These are phyloP conservation scores for Trypanosoma caninum DNA, from an alignment of 208 protist species.

Conservation along the genomic window DNA sequence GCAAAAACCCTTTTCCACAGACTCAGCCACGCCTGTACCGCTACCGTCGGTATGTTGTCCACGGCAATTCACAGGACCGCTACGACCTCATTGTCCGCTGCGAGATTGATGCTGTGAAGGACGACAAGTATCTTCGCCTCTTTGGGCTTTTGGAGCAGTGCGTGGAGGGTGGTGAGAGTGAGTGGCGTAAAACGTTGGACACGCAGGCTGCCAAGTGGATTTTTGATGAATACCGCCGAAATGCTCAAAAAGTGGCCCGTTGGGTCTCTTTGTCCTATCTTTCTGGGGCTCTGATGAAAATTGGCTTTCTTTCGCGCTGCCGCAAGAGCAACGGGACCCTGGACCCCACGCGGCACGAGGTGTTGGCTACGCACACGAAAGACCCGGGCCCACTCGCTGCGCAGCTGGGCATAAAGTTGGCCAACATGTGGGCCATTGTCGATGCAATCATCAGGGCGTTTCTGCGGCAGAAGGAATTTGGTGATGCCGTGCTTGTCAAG, in stretches of 20 bases:
- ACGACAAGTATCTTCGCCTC: slow-evolving; percentile 53
- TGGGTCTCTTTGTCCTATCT: slow-evolving; percentile 84
- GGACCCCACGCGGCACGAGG: slow-evolving; percentile 47
- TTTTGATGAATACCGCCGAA: slow-evolving; percentile 55
- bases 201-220: slow-evolving; percentile 48
- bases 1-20: slow-evolving; percentile 58
- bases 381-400: slow-evolving; percentile 44
- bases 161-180: slow-evolving; percentile 20
- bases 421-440: slow-evolving; percentile 78
- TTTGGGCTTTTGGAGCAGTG: slow-evolving; percentile 85
- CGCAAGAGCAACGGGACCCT: slow-evolving; percentile 30
- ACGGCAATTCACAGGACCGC: slow-evolving; percentile 50
- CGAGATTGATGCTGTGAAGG: slow-evolving; percentile 70
- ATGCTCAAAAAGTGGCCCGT: slow-evolving; percentile 78
- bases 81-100: slow-evolving; percentile 89
- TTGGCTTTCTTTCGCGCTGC: slow-evolving; percentile 71
- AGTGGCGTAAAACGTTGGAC: slow-evolving; percentile 55
- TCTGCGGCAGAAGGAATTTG: slow-evolving; percentile 40
- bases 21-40: slow-evolving; percentile 77
- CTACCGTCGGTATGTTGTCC: slow-evolving; percentile 80
- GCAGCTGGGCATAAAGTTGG: slow-evolving; percentile 63
- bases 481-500: slow-evolving; percentile 59
- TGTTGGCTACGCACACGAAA: slow-evolving; percentile 62
- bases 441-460: slow-evolving; percentile 68
- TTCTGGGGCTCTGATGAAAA: slow-evolving; percentile 73